Evolutionary conservation across 169 alveolate species (phyloP).

Genomic region (Eimeria necatrix): DNA sequence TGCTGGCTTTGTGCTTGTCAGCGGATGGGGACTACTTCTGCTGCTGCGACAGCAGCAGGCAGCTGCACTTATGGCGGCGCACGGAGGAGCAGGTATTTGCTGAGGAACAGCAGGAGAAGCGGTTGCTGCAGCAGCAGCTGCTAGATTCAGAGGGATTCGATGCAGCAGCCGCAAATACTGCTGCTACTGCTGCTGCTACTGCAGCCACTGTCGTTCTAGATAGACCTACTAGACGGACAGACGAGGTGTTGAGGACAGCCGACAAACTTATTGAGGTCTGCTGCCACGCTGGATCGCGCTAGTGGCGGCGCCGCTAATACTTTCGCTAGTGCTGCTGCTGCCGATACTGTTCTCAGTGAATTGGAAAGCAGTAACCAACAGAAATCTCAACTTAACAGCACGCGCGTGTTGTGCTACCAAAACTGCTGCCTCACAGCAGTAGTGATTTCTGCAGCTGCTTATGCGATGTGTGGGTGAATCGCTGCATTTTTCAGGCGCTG

Average conservation of each 20-base stretch:
- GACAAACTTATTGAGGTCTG: slow-evolving; percentile 81
- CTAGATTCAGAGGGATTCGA: slow-evolving; percentile 71
- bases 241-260: slow-evolving; percentile 76
- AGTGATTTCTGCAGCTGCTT: neutral
- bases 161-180: slow-evolving; percentile 12
- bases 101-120: slow-evolving; percentile 80
- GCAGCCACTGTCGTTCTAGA: slow-evolving; percentile 38
- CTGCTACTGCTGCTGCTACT: slow-evolving; percentile 44
- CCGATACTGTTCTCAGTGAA: neutral
- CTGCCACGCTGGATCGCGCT: neutral
- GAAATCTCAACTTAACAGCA: neutral
- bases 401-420: neutral
- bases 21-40: slow-evolving; percentile 52
- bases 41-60: slow-evolving; percentile 57
- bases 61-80: slow-evolving; percentile 78
- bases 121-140: slow-evolving; percentile 71
- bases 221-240: slow-evolving; percentile 65
- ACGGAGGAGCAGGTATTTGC: slow-evolving; percentile 81
- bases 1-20: neutral
- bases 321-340: neutral
- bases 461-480: neutral
- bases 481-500: slow-evolving; percentile 13
- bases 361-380: too few species aligned
- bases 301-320: neutral
- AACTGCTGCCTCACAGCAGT: neutral